Evolutionary conservation across 2,329 filamentous ascomycete genomes (phyloP).

Genomic region (Bipolaris oryzae): DNA sequence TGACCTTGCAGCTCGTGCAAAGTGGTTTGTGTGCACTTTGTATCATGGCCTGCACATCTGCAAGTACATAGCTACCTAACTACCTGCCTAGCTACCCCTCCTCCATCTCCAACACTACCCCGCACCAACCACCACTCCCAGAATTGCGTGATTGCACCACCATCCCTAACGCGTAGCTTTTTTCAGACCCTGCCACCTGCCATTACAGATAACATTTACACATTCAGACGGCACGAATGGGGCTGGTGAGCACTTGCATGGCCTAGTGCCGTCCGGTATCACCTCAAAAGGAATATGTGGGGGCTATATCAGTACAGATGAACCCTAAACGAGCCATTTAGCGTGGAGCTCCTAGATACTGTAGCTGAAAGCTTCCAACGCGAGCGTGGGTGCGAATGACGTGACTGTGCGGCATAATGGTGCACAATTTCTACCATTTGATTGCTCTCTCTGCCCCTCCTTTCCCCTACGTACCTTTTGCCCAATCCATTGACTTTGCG

Average conservation of each 20-base stretch:
- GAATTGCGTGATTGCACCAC: conserved; percentile 5
- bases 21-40: not conserved
- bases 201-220: not conserved
- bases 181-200: not conserved
- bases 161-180: not conserved
- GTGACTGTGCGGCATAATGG: conserved; percentile 6
- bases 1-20: not conserved
- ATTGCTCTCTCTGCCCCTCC: not conserved
- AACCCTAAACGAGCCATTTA: not conserved
- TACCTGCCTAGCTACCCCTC: not conserved
- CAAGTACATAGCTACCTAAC: not conserved
- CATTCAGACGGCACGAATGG: not conserved
- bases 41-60: not conserved
- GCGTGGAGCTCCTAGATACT: not conserved
- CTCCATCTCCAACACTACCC: not conserved
- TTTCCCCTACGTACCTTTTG: not conserved
- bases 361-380: not conserved
- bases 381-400: conserved; percentile 8
- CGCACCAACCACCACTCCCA: not conserved
- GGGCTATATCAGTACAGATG: not conserved
- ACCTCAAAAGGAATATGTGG: not conserved
- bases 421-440: not conserved
- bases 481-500: not conserved
- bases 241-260: not conserved
- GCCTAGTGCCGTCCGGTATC: not conserved